These are phyloP conservation scores for Xylaria digitata DNA, from an alignment of 2,329 filamentous ascomycete genomes.

Conservation along the genomic window DNA sequence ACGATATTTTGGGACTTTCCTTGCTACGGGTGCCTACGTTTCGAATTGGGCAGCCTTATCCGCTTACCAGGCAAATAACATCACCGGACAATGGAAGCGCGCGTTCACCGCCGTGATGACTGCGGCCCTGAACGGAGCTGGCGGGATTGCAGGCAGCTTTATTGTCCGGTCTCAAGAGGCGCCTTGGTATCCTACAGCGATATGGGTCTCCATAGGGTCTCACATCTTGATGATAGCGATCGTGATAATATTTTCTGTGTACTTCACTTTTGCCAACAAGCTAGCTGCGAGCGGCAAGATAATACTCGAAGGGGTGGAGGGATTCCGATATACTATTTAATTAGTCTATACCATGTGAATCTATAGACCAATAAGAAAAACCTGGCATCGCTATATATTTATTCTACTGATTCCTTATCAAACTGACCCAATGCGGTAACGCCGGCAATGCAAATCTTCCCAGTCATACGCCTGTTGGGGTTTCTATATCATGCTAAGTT, in stretches of 20 bases:
- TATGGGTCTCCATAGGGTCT: slow-evolving; percentile 75
- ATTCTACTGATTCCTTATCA: slow-evolving; percentile 2
- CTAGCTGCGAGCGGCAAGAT: slow-evolving; percentile 59
- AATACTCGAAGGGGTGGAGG: slow-evolving; percentile 60
- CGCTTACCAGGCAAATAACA: slow-evolving; percentile 71
- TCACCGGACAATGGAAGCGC: slow-evolving; percentile 73
- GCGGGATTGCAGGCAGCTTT: slow-evolving; percentile 73
- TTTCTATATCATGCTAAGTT: background rate
- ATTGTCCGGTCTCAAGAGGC: slow-evolving; percentile 72
- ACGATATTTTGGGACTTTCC: slow-evolving; percentile 72
- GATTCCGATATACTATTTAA: slow-evolving; percentile 49
- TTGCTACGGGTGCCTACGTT: slow-evolving; percentile 75
- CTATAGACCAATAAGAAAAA: slow-evolving; percentile 15
- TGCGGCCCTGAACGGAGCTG: slow-evolving; percentile 70
- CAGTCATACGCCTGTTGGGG: background rate
- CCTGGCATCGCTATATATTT: slow-evolving; percentile 3
- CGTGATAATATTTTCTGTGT: slow-evolving; percentile 62
- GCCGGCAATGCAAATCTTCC: background rate
- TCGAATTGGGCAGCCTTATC: slow-evolving; percentile 76
- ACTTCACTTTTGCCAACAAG: slow-evolving; percentile 65
- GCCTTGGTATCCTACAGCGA: slow-evolving; percentile 71
- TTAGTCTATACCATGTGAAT: slow-evolving; percentile 27
- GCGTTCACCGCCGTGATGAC: slow-evolving; percentile 70
- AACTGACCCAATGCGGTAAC: slow-evolving; percentile 2
- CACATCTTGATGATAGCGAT: slow-evolving; percentile 68